Evolutionary conservation across 768 basidiomycete species (phyloP), one percentile per base, ranked within the genome.

Genomic region (Epithele typhae): DNA sequence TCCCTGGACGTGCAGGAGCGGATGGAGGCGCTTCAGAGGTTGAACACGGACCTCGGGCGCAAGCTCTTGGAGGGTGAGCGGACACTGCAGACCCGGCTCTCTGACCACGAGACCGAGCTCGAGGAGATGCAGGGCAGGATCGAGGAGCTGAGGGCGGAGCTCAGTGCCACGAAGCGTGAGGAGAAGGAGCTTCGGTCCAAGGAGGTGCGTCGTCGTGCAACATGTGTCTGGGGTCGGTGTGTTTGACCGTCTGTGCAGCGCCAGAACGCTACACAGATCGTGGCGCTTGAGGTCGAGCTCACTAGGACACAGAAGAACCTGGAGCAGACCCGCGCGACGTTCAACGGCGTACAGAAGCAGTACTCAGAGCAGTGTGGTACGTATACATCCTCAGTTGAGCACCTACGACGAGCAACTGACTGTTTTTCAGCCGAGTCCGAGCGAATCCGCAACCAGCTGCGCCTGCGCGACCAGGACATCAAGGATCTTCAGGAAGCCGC

Each of bases 131-230:
- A 94, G 58, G 67, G 66, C 3, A 73, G 78, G 24, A 61, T 95
- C 47, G 93, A 96, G 47, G 91, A 96, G 60, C 64, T 85, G 49
- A 71, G 76, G 52, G 77, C 71, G 11, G 94, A 96, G 64, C 70
- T 96, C 7, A 82, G 73, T 12, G 76, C 84, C 5, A 84, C 87
- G 4, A 88, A 90, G 64, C 77, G 89, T 33, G 92, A 97, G 58
- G 93, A 97, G 66, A 96, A 97, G 68, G 94, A 97, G 58, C 65
- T 95, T 54, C 74, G 89, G 37, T 72, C 78, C 11, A 94, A 93
- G 64, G 94, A 96, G 73, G 90, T 90, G 48, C 9, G 55, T 67
- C 38, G 42, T 30, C 27, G 14, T 30, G 14, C 27, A 7, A 30
- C 14, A 30, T 30, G 8, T 30, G 8, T 14, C 27, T 30, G 27